Base-by-base conservation (phyloP, 306 rosid genomes). In the Potentilla sterilis region DNA sequence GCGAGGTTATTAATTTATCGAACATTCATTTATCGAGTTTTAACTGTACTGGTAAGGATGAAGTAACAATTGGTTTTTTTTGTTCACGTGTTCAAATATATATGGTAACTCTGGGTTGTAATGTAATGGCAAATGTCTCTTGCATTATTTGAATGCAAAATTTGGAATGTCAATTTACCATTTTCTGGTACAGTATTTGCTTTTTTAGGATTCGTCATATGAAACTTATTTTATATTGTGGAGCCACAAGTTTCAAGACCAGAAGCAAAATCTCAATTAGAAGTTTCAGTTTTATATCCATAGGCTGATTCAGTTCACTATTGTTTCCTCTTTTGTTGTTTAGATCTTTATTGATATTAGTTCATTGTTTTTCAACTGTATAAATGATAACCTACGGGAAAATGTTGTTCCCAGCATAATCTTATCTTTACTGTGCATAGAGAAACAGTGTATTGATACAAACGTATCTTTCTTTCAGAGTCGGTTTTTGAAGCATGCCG, bases 401-500 rank as follows among this genome's bases (percentile, higher is more conserved):
- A 7, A 42, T 41, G 54, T 21, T 73, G 54, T 54, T 73, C 69
- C 1, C 13, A 14, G 64, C 42, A 28, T 42, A 73, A 37, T 43
- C 35, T 21, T 16, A 21, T 43, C 69, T 28, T 58, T 42, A 32
- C 44, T 3, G 3, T 58, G 28, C 24, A 43, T 44, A 22, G 37
- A 22, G 62, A 18, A 54, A 40, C 16, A n/a, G 44, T 16, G 40
- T 64, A 28, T 43, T 12, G 28, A 42, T 24, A 22, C 22, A 42
- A 16, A 7, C 51, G 7, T 38, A 54, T 82, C 57, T 85, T 62
- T 81, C 79, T 72, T 59, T 80, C 98, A 96, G 98, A 94, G 98
- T 69, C 95, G 97, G 82, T 85, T 94, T 87, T 79, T 94, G 90
- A 94, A 90, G 89, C 98, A 94, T 88, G 93, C 93, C 47, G 98